Evolutionary conservation across 1,284 basidiomycete genomes (phyloP), one percentile per base, ranked within the genome.

Genomic region (Amylostereum areolatum): DNA sequence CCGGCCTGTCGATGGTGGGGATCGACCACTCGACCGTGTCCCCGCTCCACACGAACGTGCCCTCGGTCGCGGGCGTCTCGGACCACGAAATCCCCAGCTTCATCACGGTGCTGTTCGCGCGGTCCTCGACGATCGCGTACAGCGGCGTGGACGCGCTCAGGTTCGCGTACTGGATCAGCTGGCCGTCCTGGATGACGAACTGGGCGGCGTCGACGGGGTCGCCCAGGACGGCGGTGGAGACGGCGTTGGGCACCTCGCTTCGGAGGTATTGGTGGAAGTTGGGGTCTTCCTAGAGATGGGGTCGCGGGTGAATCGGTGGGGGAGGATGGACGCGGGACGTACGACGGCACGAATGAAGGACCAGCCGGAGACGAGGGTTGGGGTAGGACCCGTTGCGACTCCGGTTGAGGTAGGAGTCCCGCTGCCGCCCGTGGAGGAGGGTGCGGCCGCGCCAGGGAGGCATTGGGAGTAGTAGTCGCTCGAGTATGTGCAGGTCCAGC

Each of bases 231-330:
- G 78, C 80, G 33, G 71, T 65, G 0, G 71, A 69, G 3, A 70
- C 68, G n/a, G 67, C 73, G 54, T 66, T 66, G 27, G 63, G 58
- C 0, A 68, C 66, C 55, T 77, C 69, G 24, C 78, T 79, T 48
- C 73, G 75, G 40, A 83, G 73, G 63, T 83, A 83, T 56, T 81
- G 71, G 63, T 82, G 81, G 74, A 82, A 83, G 64, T 81, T 79
- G 12, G 81, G 80, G 53, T 73, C 78, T 64, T 73, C 77, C 73
- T 79, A 54, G 10, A 45, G 28, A 12, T 2, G 45, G 29, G 29
- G 12, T 5, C 8, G 8, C 31, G 12, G n/a, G 33, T 3, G 32
- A 40, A 5, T 36, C 36, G 12, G 18, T 24, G 28, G 18, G 31
- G 36, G 30, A 18, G 37, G 24, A 44, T 9, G 11, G 10, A 29